phyloP scores from a whole-genome alignment of 2,329 filamentous ascomycete species.

The Epichloe hybrida region DNA sequence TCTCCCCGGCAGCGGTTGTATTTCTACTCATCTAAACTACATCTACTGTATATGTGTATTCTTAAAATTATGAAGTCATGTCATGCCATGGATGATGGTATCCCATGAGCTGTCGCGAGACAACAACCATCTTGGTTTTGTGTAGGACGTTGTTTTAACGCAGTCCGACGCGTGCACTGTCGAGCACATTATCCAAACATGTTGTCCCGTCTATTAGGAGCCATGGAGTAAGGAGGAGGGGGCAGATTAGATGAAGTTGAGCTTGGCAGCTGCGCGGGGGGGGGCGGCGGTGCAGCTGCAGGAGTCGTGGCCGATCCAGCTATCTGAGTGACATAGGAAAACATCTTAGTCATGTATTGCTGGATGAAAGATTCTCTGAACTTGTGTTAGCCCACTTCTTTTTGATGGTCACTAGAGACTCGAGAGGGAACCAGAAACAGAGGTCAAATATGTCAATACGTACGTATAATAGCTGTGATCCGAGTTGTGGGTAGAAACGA shows the following conservation, averaged over 20 bases:
- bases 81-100: background rate
- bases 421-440: background rate
- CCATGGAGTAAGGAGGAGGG: constrained; percentile 12
- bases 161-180: background rate
- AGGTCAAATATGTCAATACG: constrained; percentile 14
- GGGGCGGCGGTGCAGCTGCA: constrained; percentile 2
- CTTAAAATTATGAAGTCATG: background rate
- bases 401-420: background rate
- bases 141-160: too few relatives aligned
- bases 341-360: constrained; percentile 62
- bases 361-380: constrained; percentile 60
- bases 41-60: background rate
- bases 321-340: constrained; percentile 35
- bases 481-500: constrained; percentile 64
- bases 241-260: constrained; percentile 7
- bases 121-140: too few relatives aligned
- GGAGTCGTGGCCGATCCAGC: background rate
- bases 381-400: constrained; percentile 1
- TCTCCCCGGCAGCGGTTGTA: background rate
- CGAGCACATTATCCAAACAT: constrained; percentile 6
- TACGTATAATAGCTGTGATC: constrained; percentile 74
- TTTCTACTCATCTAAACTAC: background rate
- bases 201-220: constrained; percentile 4
- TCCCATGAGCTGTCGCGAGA: too few relatives aligned
- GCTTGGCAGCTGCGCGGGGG: background rate